Evolutionary conservation across 129 eudicot genomes (phyloP).

Genomic region (Dittrichia graveolens): DNA sequence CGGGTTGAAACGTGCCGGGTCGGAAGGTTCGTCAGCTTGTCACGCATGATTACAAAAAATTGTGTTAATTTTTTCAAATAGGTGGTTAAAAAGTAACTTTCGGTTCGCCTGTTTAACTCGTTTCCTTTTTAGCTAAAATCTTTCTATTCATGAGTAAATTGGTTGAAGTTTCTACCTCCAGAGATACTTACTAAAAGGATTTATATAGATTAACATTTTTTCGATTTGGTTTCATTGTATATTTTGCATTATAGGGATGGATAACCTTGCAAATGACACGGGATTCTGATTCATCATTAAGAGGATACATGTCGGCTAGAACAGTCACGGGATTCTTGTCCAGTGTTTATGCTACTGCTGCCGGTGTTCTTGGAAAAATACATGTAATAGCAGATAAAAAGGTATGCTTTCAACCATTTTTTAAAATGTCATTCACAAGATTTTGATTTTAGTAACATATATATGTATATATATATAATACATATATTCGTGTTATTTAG

Average conservation of each 20-base stretch:
- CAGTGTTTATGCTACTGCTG: slow-evolving; percentile 83
- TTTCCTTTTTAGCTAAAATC: too few species aligned
- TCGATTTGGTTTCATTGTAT: slow-evolving; percentile 15
- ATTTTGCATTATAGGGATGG: slow-evolving; percentile 63
- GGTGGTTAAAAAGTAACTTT: too few species aligned
- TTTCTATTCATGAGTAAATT: background rate
- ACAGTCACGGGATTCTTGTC: slow-evolving; percentile 83
- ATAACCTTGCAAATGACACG: slow-evolving; percentile 80
- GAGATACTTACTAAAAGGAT: background rate
- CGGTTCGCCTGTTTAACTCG: background rate
- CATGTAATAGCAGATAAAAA: slow-evolving; percentile 74
- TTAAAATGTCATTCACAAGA: background rate
- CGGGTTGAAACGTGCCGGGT: background rate
- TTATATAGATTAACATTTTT: background rate
- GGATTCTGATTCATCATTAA: slow-evolving; percentile 39
- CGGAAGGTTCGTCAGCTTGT: too few species aligned
- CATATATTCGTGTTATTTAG: slow-evolving; percentile 34
- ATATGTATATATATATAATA: background rate
- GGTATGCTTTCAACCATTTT: slow-evolving; percentile 36
- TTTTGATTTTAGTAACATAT: background rate
- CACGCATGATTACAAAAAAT: too few species aligned
- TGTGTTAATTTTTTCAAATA: too few species aligned
- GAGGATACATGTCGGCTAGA: slow-evolving; percentile 85
- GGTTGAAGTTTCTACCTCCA: background rate
- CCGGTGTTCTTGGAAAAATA: slow-evolving; percentile 87